Evolutionary conservation across 495 filamentous ascomycete species (phyloP), one percentile per base, ranked within the genome.

Genomic region (Xanthoparmelia taractica): DNA sequence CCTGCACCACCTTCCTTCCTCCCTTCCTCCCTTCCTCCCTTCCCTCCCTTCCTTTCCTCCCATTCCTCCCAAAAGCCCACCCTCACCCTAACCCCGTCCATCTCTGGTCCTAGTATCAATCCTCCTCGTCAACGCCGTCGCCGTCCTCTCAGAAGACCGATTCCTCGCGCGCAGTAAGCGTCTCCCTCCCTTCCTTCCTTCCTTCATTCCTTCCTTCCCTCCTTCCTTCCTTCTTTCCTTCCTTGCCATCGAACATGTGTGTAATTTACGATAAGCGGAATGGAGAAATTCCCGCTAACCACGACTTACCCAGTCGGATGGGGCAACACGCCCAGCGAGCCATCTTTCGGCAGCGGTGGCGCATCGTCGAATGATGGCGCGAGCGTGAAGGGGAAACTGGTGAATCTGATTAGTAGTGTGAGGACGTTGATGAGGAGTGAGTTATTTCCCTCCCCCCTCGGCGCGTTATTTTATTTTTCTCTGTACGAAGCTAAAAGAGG

Each of bases 101-200:
- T 63, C 64, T 61, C 11, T 27, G 4, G 10, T 58, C 70, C 57
- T 70, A 94, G 91, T 90, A 58, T 80, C 83, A 63, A 77, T 96
- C 72, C 88, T 98, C 71, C 82, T 97, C 72, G 84, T 92, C 71
- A 98, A 98, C 77, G 90, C 90, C 47, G 90, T 97, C 72, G 90
- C 92, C 58, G 86, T 98, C 75, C 87, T 97, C 57, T 96, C 92
- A 69, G 93, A 98, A 84, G 94, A 98, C 78, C 86, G 95, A 37
- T 98, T 98, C 74, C 87, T 98, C 58, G 94, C 95, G 58, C 85
- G 95, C 69, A 94, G 91, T 96, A 87, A 68, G 85, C 77, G 57
- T 38, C 56, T 57, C 58, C 43, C 58, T n/a, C n/a, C n/a, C n/a
- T n/a, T n/a, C n/a, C n/a, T n/a, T n/a, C n/a, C n/a, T n/a, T n/a